Evolutionary conservation across 768 basidiomycete genomes (phyloP).

Genomic region (Tulasnella sp.): DNA sequence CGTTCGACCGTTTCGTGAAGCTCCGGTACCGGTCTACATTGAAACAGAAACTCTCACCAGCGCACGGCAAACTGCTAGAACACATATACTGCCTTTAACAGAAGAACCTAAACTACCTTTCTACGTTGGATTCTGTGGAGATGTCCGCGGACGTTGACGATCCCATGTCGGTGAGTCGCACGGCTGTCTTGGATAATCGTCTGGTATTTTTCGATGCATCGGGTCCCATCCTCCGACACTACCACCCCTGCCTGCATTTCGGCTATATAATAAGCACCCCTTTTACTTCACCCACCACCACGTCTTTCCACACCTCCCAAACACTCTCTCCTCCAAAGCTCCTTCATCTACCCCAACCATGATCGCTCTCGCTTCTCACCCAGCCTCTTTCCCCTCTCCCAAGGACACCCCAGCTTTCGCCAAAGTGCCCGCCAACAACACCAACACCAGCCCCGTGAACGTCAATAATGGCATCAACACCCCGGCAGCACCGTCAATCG

Average conservation of each 20-base stretch:
- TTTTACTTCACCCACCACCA: not conserved
- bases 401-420: slow-evolving; percentile 2
- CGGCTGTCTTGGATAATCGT: not conserved
- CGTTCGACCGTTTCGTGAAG: not conserved
- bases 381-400: slow-evolving; percentile 7
- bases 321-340: not conserved
- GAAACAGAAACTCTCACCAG: not conserved
- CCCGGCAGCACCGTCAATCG: not conserved
- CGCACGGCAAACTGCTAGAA: not conserved
- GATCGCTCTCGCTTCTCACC: slow-evolving; percentile 12
- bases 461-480: not conserved
- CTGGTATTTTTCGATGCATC: slow-evolving; percentile 1
- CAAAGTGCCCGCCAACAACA: not conserved
- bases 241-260: not conserved
- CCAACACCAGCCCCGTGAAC: not conserved
- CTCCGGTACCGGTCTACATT: not conserved
- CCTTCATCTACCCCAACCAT: not conserved
- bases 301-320: not conserved
- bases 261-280: not conserved
- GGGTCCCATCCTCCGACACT: not conserved
- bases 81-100: not conserved
- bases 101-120: not conserved
- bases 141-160: not conserved
- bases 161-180: not conserved
- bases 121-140: not conserved